Conservation (phyloP, 805 yeast genomes). For the Kuraishia molischiana region DNA sequence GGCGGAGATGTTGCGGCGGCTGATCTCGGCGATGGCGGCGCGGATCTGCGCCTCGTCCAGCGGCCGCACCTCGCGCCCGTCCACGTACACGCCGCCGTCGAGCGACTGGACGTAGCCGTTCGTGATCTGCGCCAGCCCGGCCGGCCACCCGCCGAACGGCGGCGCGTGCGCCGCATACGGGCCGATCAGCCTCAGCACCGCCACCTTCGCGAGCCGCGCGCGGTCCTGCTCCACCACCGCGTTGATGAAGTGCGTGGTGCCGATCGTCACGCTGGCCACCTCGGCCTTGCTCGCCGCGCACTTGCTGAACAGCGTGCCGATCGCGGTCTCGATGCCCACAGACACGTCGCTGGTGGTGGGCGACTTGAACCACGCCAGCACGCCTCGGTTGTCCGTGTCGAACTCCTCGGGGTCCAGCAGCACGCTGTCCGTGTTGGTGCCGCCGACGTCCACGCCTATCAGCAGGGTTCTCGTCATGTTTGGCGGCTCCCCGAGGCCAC, state of each 20-base stretch:
- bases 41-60: slow-evolving; percentile 14
- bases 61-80: slow-evolving; percentile 26
- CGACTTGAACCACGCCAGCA: slow-evolving; percentile 25
- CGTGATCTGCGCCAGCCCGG: slow-evolving; percentile 21
- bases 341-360: slow-evolving; percentile 34
- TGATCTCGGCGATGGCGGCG: slow-evolving; percentile 21
- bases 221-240: slow-evolving; percentile 37
- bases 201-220: slow-evolving; percentile 30
- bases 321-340: slow-evolving; percentile 28
- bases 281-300: slow-evolving; percentile 11
- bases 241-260: slow-evolving; percentile 42
- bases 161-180: slow-evolving; percentile 26
- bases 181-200: slow-evolving; percentile 33
- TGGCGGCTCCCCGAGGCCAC: too few relatives aligned
- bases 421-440: slow-evolving; percentile 41
- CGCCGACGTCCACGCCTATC: slow-evolving; percentile 40
- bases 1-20: slow-evolving; percentile 20
- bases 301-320: slow-evolving; percentile 19
- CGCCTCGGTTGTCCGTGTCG: slow-evolving; percentile 1
- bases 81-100: slow-evolving; percentile 32
- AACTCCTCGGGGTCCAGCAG: slow-evolving; percentile 26
- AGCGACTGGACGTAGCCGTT: slow-evolving; percentile 24
- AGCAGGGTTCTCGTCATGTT: not conserved
- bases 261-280: slow-evolving; percentile 33
- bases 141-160: slow-evolving; percentile 37